Evolutionary conservation across 176 grass and related monocot species (phyloP).

Genomic region (Saccharum officinarum): DNA sequence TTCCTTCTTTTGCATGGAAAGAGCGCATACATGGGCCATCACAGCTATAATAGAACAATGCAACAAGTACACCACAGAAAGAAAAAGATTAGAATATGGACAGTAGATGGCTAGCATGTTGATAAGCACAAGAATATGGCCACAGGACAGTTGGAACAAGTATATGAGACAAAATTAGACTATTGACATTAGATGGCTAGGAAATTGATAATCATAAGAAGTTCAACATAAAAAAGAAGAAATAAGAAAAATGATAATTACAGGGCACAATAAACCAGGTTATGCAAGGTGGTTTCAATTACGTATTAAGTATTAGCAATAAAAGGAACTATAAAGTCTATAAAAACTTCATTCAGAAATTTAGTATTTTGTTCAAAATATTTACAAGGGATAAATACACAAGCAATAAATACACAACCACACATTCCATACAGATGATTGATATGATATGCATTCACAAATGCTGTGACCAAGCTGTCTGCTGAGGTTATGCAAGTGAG

Average conservation of each 20-base stretch:
- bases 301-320: conserved; percentile 17
- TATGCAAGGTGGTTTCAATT: conserved; percentile 2
- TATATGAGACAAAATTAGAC: neutral
- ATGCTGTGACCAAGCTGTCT: neutral
- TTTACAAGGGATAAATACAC: neutral
- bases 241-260: conserved; percentile 25
- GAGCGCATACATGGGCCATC: conserved; percentile 93
- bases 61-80: conserved; percentile 12
- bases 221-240: conserved; percentile 3
- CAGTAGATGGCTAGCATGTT: neutral
- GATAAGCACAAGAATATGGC: neutral
- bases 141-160: neutral
- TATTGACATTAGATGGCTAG: neutral
- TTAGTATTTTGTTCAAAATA: neutral
- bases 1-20: conserved; percentile 77
- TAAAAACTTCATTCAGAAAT: neutral
- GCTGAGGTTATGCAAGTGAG: neutral
- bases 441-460: neutral
- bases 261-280: conserved; percentile 20
- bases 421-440: neutral
- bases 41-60: conserved; percentile 62
- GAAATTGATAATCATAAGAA: conserved; percentile 7
- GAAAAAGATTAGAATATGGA: conserved; percentile 19
- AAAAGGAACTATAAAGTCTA: neutral
- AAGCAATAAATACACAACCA: neutral